These are phyloP conservation scores for Coemansia sp. DNA, from an alignment of 192 early-diverging fungal species.

Conservation along the genomic window DNA sequence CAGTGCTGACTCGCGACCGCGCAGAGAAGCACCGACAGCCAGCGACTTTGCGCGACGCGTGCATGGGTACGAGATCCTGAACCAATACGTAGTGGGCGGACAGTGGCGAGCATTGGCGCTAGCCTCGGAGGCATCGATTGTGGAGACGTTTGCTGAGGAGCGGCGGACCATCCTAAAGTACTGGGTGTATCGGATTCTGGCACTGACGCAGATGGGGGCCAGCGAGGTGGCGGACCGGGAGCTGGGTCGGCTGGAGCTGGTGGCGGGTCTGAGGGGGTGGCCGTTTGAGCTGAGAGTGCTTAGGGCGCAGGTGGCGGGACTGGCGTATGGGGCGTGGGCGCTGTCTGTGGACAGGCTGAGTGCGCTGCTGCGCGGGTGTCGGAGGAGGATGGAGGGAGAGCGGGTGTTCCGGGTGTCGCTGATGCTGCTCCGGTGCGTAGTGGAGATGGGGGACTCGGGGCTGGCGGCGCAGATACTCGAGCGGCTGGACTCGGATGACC, in stretches of 20 bases:
- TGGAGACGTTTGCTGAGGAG: slow-evolving; percentile 7
- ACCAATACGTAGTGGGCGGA: slow-evolving; percentile 31
- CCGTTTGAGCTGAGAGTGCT: slow-evolving; percentile 46
- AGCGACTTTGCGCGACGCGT: slow-evolving; percentile 15
- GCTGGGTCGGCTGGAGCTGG: slow-evolving; percentile 17
- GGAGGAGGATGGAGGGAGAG: background rate
- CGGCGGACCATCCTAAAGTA: slow-evolving; percentile 8
- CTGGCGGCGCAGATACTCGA: slow-evolving; percentile 14
- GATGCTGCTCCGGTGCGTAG: slow-evolving; percentile 10
- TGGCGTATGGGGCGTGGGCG: slow-evolving; percentile 11
- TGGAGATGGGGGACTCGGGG: slow-evolving; percentile 15
- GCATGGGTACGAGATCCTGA: slow-evolving; percentile 38
- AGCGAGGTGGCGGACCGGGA: slow-evolving; percentile 15
- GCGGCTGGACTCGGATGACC: slow-evolving; percentile 6
- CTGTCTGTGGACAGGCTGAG: slow-evolving; percentile 17
- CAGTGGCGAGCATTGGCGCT: slow-evolving; percentile 46
- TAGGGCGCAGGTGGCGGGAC: slow-evolving; percentile 22
- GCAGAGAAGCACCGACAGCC: slow-evolving; percentile 16
- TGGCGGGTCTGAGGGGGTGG: slow-evolving; percentile 16
- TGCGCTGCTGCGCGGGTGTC: slow-evolving; percentile 28
- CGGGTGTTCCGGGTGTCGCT: slow-evolving; percentile 25
- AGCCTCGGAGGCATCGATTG: slow-evolving; percentile 25
- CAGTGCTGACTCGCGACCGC: slow-evolving; percentile 25
- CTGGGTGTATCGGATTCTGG: slow-evolving; percentile 41
- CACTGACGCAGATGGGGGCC: slow-evolving; percentile 12